phyloP scores from a whole-genome alignment of 495 filamentous ascomycete species.

The Mycothermus thermophilus region DNA sequence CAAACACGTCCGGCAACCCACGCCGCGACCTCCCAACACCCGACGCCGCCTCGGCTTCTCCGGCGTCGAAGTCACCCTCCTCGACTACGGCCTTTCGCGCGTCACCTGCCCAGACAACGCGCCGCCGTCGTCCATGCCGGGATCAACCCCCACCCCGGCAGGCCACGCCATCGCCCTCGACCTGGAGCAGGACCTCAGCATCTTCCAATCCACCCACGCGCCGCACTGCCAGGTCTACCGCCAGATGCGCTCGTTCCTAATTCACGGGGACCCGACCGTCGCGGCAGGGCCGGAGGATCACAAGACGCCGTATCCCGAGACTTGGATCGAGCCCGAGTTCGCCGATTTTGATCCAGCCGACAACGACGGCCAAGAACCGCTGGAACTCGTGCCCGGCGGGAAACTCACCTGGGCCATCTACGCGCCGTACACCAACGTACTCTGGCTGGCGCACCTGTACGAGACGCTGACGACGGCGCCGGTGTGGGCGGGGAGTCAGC shows the following conservation, averaged over 20 bases:
- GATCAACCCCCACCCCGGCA: not conserved
- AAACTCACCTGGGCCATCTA: slow-evolving; percentile 27
- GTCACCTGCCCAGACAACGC: slow-evolving; percentile 23
- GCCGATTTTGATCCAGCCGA: slow-evolving; percentile 17
- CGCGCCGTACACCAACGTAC: slow-evolving; percentile 39
- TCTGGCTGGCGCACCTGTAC: slow-evolving; percentile 41
- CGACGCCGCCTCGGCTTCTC: slow-evolving; percentile 48
- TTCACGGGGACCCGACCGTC: slow-evolving; percentile 20
- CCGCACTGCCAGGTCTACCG: slow-evolving; percentile 34
- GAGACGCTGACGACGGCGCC: slow-evolving; percentile 29
- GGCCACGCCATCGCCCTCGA: slow-evolving; percentile 25
- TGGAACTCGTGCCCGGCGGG: too few species aligned
- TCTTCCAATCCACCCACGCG: slow-evolving; percentile 39
- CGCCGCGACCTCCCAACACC: slow-evolving; percentile 19
- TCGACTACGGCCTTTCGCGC: slow-evolving; percentile 82
- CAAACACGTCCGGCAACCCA: slow-evolving; percentile 27
- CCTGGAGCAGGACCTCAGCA: slow-evolving; percentile 35
- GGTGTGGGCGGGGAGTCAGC: too few species aligned
- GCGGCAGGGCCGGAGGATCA: slow-evolving; percentile 22
- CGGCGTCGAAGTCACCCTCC: slow-evolving; percentile 62
- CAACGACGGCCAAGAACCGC: too few species aligned
- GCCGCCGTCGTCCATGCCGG: too few species aligned
- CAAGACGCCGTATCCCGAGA: slow-evolving; percentile 24
- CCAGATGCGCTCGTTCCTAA: slow-evolving; percentile 38
- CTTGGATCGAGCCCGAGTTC: slow-evolving; percentile 8